These are phyloP conservation scores for Discostella stelligera DNA, from an alignment of 352 stramenopile species.

Conservation along the genomic window DNA sequence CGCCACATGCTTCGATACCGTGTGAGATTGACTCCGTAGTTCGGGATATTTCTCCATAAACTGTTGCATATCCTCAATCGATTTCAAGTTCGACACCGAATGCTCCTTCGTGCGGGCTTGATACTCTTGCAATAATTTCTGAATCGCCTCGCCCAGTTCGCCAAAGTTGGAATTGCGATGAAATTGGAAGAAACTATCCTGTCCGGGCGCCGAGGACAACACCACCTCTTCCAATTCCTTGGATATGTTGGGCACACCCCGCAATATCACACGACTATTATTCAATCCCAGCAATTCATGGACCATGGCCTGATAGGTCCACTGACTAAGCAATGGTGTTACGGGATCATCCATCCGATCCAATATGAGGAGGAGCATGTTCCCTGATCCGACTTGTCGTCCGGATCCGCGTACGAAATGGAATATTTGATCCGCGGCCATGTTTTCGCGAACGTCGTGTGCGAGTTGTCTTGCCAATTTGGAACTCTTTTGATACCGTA, in stretches of 20 bases:
- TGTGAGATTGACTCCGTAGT: conserved; percentile 92
- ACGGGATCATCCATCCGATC: conserved; percentile 98
- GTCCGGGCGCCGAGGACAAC: conserved; percentile 86
- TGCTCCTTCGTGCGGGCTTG: conserved; percentile 90
- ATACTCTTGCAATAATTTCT: conserved; percentile 94
- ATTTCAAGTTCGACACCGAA: conserved; percentile 81
- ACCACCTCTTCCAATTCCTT: conserved; percentile 98
- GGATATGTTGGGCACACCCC: conserved; percentile 89
- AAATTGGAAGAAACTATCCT: conserved; percentile 95
- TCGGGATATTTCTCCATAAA: conserved; percentile 98
- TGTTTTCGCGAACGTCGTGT: conserved; percentile 90
- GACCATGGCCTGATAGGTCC: conserved; percentile 99
- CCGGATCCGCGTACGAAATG: conserved; percentile 87
- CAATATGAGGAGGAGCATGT: conserved; percentile 90
- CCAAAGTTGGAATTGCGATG: conserved; percentile 99
- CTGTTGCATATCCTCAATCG: conserved; percentile 97
- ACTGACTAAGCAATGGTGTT: conserved; percentile 96
- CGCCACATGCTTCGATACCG: conserved; percentile 98
- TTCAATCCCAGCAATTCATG: conserved; percentile 97
- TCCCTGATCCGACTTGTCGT: conserved; percentile 29
- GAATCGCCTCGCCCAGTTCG: conserved; percentile 89
- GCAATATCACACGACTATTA: conserved; percentile 96
- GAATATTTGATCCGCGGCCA: conserved; percentile 95
- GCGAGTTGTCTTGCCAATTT: conserved; percentile 91
- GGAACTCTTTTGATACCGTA: conserved; percentile 92